Evolutionary conservation across 2,329 filamentous ascomycete species (phyloP).

Genomic region (Neonectria ditissima): DNA sequence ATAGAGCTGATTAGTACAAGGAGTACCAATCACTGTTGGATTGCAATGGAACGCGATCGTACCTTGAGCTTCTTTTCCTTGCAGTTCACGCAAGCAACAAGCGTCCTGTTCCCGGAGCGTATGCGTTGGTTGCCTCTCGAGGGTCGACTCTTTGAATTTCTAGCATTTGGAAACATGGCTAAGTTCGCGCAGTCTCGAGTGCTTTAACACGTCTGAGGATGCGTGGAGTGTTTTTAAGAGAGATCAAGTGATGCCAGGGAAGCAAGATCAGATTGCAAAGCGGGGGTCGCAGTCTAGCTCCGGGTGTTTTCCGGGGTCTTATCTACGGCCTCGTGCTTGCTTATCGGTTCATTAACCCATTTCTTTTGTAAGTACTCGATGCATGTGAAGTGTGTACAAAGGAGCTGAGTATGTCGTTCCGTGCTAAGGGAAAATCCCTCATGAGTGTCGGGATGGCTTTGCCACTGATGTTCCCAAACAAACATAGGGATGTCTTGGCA

Average conservation of each 20-base stretch:
- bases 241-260: not conserved
- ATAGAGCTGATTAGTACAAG: not conserved
- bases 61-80: constrained; percentile 27
- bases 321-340: not conserved
- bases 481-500: not conserved
- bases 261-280: not conserved
- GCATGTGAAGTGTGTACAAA: too few species aligned
- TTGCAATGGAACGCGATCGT: not conserved
- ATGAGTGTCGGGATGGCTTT: not conserved
- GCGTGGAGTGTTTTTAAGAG: not conserved
- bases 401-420: not conserved
- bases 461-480: not conserved
- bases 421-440: not conserved
- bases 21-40: too few species aligned
- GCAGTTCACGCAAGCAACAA: constrained; percentile 17
- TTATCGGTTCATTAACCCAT: not conserved
- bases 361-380: too few species aligned
- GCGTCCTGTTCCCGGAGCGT: not conserved
- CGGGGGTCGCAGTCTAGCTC: too few species aligned
- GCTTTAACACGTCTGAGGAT: not conserved
- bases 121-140: not conserved
- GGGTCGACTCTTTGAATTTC: not conserved
- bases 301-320: not conserved
- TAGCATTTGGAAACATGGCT: not conserved
- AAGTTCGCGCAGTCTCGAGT: not conserved